These are phyloP conservation scores for Colletotrichum sp. DNA, from an alignment of 2,329 filamentous ascomycete species.

Conservation along the genomic window DNA sequence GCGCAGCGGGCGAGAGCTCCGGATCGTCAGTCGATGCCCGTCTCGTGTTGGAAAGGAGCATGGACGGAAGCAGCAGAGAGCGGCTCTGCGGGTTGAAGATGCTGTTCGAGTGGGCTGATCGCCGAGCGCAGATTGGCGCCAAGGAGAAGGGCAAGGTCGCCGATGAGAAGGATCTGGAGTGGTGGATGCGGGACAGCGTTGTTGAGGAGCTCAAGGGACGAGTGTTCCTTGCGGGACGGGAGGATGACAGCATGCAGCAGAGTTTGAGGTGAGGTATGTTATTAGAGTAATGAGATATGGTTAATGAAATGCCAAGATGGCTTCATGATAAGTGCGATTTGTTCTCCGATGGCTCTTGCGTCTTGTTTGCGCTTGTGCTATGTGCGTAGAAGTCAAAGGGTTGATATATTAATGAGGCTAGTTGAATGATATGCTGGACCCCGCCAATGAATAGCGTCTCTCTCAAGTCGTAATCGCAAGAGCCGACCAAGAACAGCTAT, in stretches of 20 bases:
- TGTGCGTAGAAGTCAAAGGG: background rate
- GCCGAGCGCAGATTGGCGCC: conserved; percentile 40
- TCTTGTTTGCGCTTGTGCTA: background rate
- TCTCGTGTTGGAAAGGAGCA: conserved; percentile 65
- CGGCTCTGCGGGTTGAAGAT: conserved; percentile 53
- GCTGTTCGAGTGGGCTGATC: conserved; percentile 62
- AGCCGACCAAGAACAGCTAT: background rate
- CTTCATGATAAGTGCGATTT: background rate
- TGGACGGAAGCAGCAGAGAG: conserved; percentile 45
- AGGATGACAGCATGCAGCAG: background rate
- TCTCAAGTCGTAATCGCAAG: accelerated
- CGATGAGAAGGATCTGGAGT: conserved; percentile 38
- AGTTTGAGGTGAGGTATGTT: background rate
- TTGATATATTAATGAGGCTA: background rate
- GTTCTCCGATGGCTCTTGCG: background rate
- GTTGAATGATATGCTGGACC: background rate
- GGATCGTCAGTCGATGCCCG: conserved; percentile 69
- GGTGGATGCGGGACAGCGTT: conserved; percentile 62
- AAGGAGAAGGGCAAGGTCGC: conserved; percentile 15
- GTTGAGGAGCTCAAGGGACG: conserved; percentile 61
- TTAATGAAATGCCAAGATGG: background rate
- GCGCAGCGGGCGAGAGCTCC: conserved; percentile 44
- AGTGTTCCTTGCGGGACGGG: conserved; percentile 53
- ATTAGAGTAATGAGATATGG: background rate
- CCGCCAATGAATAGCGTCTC: accelerated